A percentile compares a stretch with the other conserved stretches of the same genome.
Conservation (phyloP, 2,329 filamentous ascomycete species). For the Zopfia rhizophila region DNA sequence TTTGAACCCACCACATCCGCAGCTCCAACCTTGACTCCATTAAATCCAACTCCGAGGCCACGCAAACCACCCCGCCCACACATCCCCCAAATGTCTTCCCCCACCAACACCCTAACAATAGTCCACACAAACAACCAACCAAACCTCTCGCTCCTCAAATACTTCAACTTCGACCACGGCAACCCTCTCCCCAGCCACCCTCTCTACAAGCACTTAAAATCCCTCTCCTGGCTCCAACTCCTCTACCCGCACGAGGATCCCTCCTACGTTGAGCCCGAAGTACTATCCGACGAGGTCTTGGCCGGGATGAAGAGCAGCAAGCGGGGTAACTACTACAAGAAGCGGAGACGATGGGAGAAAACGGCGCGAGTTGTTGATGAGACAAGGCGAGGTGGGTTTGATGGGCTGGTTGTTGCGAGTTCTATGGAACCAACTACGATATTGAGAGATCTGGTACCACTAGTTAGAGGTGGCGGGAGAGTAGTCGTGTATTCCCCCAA, state of each 20-base stretch:
- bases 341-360: conserved; percentile 83
- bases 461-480: conserved; percentile 83
- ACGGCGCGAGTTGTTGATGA: conserved; percentile 78
- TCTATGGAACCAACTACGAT: conserved; percentile 83
- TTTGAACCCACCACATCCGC: background rate
- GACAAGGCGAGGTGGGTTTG: conserved; percentile 79
- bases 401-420: conserved; percentile 83
- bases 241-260: conserved; percentile 79
- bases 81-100: conserved; percentile 69
- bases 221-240: conserved; percentile 92
- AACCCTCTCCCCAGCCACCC: conserved; percentile 74
- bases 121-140: conserved; percentile 85
- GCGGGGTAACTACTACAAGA: conserved; percentile 86
- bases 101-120: conserved; percentile 80
- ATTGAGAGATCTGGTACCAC: conserved; percentile 77
- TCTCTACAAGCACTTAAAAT: conserved; percentile 81
- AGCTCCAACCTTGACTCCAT: conserved; percentile 13
- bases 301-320: conserved; percentile 81
- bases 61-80: conserved; percentile 44
- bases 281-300: conserved; percentile 69
- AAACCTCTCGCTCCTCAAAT: conserved; percentile 86
- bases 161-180: conserved; percentile 85
- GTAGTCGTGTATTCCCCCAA: conserved; percentile 86
- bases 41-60: conserved; percentile 33
- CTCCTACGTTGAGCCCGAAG: conserved; percentile 75